Percentiles rank a stretch among this genome's conserved stretches.
These are phyloP conservation scores for Ceratobasidium sp. DNA, from an alignment of 1,284 basidiomycete genomes.

Conservation along the genomic window DNA sequence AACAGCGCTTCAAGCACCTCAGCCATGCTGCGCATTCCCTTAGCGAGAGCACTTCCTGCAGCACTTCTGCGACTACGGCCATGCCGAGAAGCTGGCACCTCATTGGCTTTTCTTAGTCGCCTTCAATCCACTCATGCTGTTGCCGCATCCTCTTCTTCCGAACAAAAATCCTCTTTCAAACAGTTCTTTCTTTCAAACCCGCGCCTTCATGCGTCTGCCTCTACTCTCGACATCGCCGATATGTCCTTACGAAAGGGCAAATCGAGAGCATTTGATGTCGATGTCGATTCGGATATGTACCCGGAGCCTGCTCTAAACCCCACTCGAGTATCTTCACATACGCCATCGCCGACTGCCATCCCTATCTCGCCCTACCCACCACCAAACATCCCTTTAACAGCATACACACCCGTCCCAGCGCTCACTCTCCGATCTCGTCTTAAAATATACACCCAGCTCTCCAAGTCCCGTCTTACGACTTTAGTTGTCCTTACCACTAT, in stretches of 20 bases:
- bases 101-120: background rate
- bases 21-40: too few relatives aligned
- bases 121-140: slow-evolving; percentile 21
- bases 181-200: slow-evolving; percentile 32
- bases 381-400: slow-evolving; percentile 41
- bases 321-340: background rate
- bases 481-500: slow-evolving; percentile 91
- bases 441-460: slow-evolving; percentile 80
- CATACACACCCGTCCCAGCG: slow-evolving; percentile 52
- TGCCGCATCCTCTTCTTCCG: background rate
- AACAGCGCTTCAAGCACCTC: too few relatives aligned
- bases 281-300: slow-evolving; percentile 33
- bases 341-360: slow-evolving; percentile 15
- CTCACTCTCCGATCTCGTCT: slow-evolving; percentile 65
- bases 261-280: slow-evolving; percentile 25
- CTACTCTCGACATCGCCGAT: slow-evolving; percentile 30
- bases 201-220: slow-evolving; percentile 6
- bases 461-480: slow-evolving; percentile 88
- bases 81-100: background rate
- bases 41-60: background rate
- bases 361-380: slow-evolving; percentile 42
- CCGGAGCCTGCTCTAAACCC: slow-evolving; percentile 3
- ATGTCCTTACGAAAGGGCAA: slow-evolving; percentile 29
- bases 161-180: slow-evolving; percentile 9
- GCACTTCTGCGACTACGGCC: background rate